Base-by-base conservation (phyloP, 2,329 filamentous ascomycete genomes). In the Penicillium digitatum region DNA sequence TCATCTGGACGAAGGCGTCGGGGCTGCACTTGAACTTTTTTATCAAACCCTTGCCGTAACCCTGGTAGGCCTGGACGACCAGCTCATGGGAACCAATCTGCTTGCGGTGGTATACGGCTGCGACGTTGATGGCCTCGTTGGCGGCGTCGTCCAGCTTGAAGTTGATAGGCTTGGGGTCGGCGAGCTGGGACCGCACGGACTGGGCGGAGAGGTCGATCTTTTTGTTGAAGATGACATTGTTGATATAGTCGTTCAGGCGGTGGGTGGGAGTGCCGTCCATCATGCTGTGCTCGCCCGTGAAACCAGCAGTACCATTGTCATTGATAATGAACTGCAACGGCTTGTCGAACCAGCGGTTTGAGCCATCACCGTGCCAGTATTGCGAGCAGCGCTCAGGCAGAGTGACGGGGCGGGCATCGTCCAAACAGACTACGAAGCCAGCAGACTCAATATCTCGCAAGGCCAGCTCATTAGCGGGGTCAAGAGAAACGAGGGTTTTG, bases 11-110 rank as follows among this genome's bases (percentile, higher is more conserved):
- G 74, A 95, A 99, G 31, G 93, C 94, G 68, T 99, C 95, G 29
- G 94, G 94, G 26, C 89, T 95, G 84, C 90, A 96, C 79, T 91
- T 95, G 86, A 99, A 97, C 77, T 96, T 95, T 86, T 99, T 99
- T 82, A 99, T 97, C 59, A 99, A 80, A 26, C 90, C 91, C 80
- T 99, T 99, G 73, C 94, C 94, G 74, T 99, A 99, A 66, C 87
- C 93, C 76, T 97, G 92, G 80, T 95, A 99, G 27, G 91, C 89
- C 74, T 97, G 93, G 3, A 99, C 92, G 22, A 89, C 85, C 43
- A 99, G 86, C 74, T 99, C 88, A 74, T 99, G 94, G 63, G 89
- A 82, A 60, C 84, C 85, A 63, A 99, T 96, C 59, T 95, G 84
- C 64, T 85, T 79, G 57, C 81, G 79, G 76, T 97, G 96, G 77